These are phyloP conservation scores for Rasamsonia emersonii DNA, from an alignment of 2,329 filamentous ascomycete genomes.

Conservation along the genomic window DNA sequence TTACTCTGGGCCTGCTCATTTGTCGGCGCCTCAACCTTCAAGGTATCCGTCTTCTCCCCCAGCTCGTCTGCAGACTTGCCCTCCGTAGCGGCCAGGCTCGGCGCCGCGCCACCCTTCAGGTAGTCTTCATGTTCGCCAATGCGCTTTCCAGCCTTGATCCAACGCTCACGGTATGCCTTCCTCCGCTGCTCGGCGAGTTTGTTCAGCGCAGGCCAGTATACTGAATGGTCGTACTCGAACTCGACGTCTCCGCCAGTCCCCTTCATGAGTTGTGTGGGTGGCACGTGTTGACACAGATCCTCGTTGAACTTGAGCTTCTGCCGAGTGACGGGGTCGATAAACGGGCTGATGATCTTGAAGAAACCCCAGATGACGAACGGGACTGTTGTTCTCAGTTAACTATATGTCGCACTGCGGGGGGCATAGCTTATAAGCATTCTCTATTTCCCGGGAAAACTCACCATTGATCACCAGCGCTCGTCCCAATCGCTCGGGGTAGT, in stretches of 20 bases:
- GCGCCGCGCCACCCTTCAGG: conserved; percentile 58
- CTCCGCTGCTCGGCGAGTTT: conserved; percentile 60
- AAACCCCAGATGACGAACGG: conserved; percentile 89
- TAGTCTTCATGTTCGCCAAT: conserved; percentile 85
- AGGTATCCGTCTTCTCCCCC: conserved; percentile 12
- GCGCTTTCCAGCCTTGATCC: conserved; percentile 69
- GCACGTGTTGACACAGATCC: conserved; percentile 74
- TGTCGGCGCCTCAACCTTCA: conserved; percentile 7
- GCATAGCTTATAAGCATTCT: neutral
- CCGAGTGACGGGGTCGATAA: conserved; percentile 89
- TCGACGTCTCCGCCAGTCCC: conserved; percentile 69
- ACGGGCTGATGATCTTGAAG: conserved; percentile 91
- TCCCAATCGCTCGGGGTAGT: conserved; percentile 89
- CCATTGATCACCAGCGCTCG: conserved; percentile 82
- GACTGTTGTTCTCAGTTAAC: conserved; percentile 42
- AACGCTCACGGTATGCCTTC: conserved; percentile 56
- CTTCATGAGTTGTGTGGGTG: conserved; percentile 71
- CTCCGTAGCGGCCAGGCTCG: conserved; percentile 27
- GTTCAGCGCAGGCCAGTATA: conserved; percentile 83
- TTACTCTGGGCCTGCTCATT: neutral
- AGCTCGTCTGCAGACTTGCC: conserved; percentile 8
- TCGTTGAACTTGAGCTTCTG: conserved; percentile 98
- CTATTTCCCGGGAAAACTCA: conserved; percentile 35
- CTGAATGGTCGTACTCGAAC: conserved; percentile 82
- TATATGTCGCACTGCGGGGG: conserved; percentile 1